Conservation (phyloP, 2,329 filamentous ascomycete genomes). For the Exophiala xenobiotica region DNA sequence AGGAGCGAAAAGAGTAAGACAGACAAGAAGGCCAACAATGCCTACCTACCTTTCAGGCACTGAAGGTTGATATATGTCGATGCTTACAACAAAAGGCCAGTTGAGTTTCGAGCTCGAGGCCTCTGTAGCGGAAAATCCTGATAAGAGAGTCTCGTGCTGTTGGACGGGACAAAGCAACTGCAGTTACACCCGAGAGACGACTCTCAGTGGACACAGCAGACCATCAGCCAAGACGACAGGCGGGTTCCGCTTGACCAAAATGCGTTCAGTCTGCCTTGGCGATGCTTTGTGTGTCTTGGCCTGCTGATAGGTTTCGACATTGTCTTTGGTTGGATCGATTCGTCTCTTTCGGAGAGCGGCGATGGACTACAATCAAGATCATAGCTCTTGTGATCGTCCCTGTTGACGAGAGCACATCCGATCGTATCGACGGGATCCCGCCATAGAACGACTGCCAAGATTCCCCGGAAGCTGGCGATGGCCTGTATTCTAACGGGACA, state of each 20-base stretch:
- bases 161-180: no score
- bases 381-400: background rate
- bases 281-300: constrained; percentile 6
- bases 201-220: constrained; percentile 3
- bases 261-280: constrained; percentile 1
- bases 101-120: no score
- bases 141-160: no score
- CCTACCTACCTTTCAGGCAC: no score
- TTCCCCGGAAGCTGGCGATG: constrained; percentile 54
- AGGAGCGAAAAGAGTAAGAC: background rate
- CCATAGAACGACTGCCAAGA: constrained; percentile 51
- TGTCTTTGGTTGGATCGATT: constrained; percentile 8
- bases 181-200: background rate
- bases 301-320: constrained; percentile 8
- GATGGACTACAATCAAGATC: background rate
- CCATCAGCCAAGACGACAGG: constrained; percentile 9
- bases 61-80: no score
- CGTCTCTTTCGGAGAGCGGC: background rate
- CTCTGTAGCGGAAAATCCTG: no score
- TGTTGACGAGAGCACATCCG: background rate
- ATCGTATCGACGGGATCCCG: background rate
- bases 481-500: constrained; percentile 40
- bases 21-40: background rate
- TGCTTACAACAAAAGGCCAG: no score
- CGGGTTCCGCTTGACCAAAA: constrained; percentile 15